These are phyloP conservation scores for Magnolia kwangsiensis DNA, from an alignment of 164 flowering plant genomes.

Conservation along the genomic window DNA sequence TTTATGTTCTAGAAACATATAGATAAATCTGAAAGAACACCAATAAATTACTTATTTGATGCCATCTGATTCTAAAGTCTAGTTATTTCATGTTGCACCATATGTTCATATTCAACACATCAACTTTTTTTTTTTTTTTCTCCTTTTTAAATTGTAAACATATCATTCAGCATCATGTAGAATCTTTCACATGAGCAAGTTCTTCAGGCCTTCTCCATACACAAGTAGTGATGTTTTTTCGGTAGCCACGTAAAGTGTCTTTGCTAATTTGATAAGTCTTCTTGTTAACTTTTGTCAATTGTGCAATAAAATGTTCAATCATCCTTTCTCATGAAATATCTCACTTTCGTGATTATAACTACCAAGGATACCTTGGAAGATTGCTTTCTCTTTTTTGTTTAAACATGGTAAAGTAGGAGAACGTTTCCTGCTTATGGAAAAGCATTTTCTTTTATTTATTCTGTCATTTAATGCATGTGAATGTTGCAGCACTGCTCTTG, in stretches of 20 bases:
- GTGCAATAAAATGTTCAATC: background rate
- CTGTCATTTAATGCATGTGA: conserved; percentile 3
- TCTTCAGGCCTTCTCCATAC: background rate
- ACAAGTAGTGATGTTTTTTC: no score
- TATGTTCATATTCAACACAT: background rate
- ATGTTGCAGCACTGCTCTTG: conserved; percentile 67
- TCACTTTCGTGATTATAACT: background rate
- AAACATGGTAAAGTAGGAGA: conserved; percentile 1
- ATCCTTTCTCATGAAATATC: background rate
- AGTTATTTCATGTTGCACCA: background rate
- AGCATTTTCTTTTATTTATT: background rate
- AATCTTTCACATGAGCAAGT: background rate
- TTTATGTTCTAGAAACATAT: no score
- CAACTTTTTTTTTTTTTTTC: no score
- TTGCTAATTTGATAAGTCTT: background rate
- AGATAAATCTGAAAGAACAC: background rate
- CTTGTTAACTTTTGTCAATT: background rate
- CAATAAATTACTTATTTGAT: background rate
- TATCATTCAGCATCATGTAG: background rate
- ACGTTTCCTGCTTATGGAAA: background rate
- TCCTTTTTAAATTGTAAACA: background rate
- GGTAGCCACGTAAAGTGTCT: background rate
- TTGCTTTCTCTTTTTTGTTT: background rate
- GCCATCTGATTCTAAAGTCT: background rate
- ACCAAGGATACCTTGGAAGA: background rate